Evolutionary conservation across 805 yeast species (phyloP).

Genomic region (Myxozyma neotropica): DNA sequence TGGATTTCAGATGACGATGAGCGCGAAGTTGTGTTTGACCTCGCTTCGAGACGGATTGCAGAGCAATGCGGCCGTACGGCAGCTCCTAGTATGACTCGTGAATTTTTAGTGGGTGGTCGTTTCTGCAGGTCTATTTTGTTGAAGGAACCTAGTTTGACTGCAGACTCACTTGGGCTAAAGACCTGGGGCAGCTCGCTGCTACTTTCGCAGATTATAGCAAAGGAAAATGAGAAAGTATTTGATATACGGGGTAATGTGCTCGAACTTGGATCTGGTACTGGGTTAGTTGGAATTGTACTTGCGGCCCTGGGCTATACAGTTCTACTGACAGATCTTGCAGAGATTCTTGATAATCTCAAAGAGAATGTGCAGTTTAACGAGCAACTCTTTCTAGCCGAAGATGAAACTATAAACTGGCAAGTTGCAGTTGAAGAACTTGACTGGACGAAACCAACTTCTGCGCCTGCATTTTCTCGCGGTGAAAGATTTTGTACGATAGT

Average conservation of each 20-base stretch:
- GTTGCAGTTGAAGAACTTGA: conserved; percentile 60
- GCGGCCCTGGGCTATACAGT: conserved; percentile 55
- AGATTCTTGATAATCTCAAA: conserved; percentile 68
- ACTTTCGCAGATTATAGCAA: conserved; percentile 52
- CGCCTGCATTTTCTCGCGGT: conserved; percentile 34
- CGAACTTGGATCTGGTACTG: conserved; percentile 97
- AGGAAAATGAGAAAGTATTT: background rate
- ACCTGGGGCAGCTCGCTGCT: conserved; percentile 95
- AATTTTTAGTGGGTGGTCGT: conserved; percentile 51
- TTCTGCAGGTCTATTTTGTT: conserved; percentile 40
- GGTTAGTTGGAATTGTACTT: conserved; percentile 78
- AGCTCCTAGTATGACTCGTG: conserved; percentile 67
- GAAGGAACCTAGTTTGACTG: conserved; percentile 82
- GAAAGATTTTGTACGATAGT: conserved; percentile 60
- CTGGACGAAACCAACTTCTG: conserved; percentile 66
- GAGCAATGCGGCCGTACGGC: conserved; percentile 87
- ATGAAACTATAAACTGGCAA: conserved; percentile 20
- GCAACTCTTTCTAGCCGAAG: background rate
- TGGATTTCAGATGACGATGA: conserved; percentile 37
- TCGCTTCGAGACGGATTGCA: conserved; percentile 67
- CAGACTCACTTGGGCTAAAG: conserved; percentile 85
- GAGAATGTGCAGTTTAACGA: conserved; percentile 61
- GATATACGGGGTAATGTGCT: conserved; percentile 21
- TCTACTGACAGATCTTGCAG: conserved; percentile 74
- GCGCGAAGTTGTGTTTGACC: conserved; percentile 49